Evolutionary conservation across 257 asterid species (phyloP).

Genomic region (Ajuga chamaepitys): DNA sequence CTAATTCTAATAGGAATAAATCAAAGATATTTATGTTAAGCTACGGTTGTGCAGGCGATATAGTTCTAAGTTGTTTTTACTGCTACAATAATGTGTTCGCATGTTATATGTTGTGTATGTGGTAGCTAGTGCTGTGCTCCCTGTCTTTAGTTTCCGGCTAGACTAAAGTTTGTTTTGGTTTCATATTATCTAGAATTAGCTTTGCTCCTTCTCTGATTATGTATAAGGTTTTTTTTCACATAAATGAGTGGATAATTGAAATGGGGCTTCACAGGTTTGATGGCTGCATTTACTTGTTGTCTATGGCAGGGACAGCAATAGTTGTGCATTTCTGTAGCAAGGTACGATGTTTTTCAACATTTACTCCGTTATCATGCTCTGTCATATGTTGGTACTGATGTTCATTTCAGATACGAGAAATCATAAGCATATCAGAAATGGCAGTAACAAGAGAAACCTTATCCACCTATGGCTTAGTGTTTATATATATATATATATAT

Average conservation of each 20-base stretch:
- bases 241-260: not conserved
- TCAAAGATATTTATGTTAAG: too few species aligned
- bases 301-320: constrained; percentile 24
- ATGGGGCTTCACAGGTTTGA: constrained; percentile 25
- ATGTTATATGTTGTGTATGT: not conserved
- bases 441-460: not conserved
- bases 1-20: too few species aligned
- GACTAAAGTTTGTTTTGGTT: constrained; percentile 3
- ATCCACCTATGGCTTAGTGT: not conserved
- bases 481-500: too few species aligned
- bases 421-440: not conserved
- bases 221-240: not conserved
- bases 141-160: not conserved
- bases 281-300: constrained; percentile 20
- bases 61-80: not conserved
- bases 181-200: not conserved
- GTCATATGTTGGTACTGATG: not conserved
- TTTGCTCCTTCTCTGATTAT: not conserved
- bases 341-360: constrained; percentile 21
- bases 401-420: not conserved
- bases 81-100: not conserved
- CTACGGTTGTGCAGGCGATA: not conserved
- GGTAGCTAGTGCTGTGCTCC: not conserved
- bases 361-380: not conserved
- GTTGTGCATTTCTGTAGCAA: constrained; percentile 23